A percentile compares a stretch with the other conserved stretches of the same genome.
phyloP scores from a whole-genome alignment of 2,329 filamentous ascomycete species.

The Colletotrichum sp. region DNA sequence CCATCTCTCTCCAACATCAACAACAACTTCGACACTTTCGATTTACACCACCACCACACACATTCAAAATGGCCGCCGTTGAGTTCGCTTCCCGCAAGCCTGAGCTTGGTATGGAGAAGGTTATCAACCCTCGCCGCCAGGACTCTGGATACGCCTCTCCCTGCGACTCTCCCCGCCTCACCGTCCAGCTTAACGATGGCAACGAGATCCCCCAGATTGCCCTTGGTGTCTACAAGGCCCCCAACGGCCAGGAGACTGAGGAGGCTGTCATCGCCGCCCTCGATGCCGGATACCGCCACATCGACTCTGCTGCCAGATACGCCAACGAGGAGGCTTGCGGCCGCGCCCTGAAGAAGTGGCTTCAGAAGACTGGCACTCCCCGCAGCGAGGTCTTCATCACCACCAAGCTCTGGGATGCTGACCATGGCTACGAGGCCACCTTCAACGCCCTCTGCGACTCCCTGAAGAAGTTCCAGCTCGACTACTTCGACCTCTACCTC shows the following conservation, averaged over 20 bases:
- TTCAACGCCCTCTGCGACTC: slow-evolving; percentile 46
- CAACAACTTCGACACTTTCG: neutral
- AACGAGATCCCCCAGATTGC: slow-evolving; percentile 44
- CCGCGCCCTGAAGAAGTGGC: slow-evolving; percentile 26
- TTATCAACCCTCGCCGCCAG: slow-evolving; percentile 15
- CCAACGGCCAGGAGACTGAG: slow-evolving; percentile 44
- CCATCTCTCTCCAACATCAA: neutral
- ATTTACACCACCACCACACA: neutral
- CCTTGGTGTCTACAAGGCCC: slow-evolving; percentile 63
- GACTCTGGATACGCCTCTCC: slow-evolving; percentile 21
- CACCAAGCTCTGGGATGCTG: slow-evolving; percentile 42
- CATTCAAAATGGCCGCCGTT: slow-evolving; percentile 14
- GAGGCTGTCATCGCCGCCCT: slow-evolving; percentile 40
- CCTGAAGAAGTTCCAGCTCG: slow-evolving; percentile 48
- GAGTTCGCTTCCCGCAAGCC: slow-evolving; percentile 20
- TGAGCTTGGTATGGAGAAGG: slow-evolving; percentile 20
- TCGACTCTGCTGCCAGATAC: slow-evolving; percentile 49
- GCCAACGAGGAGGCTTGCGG: slow-evolving; percentile 61
- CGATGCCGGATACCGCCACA: slow-evolving; percentile 57
- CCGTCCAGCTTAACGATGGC: slow-evolving; percentile 40
- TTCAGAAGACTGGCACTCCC: slow-evolving; percentile 32
- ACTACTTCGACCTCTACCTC: slow-evolving; percentile 59
- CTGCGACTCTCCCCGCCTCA: slow-evolving; percentile 18
- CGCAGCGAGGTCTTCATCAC: slow-evolving; percentile 40
- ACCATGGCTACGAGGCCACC: slow-evolving; percentile 30